A percentile compares a stretch with the other conserved stretches of the same genome.
Evolutionary conservation across 441 rosid species (phyloP).

Genomic region (Gossypium armourianum): DNA sequence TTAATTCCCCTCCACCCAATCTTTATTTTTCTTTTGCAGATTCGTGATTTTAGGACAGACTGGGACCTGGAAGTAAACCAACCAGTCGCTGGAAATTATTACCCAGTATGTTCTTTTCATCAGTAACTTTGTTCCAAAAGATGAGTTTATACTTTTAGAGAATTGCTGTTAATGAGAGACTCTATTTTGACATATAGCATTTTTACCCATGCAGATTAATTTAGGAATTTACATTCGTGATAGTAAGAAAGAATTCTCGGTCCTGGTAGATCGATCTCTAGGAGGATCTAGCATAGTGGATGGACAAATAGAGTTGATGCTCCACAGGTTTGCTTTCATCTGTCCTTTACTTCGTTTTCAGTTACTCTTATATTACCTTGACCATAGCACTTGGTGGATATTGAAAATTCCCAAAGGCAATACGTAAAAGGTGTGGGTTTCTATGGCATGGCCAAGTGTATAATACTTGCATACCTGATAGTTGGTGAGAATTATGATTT

Average conservation of each 20-base stretch:
- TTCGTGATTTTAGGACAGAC: conserved; percentile 82
- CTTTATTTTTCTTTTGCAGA: conserved; percentile 33
- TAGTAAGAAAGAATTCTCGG: conserved; percentile 57
- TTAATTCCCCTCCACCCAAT: background rate
- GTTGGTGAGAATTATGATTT: conserved; percentile 6
- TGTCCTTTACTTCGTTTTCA: conserved; percentile 4
- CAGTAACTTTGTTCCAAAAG: background rate
- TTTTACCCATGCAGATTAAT: conserved; percentile 50
- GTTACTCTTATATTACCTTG: background rate
- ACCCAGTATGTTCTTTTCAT: conserved; percentile 53
- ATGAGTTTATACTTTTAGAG: background rate
- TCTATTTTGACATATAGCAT: background rate
- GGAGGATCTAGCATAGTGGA: conserved; percentile 86
- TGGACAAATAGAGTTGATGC: conserved; percentile 93
- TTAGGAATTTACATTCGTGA: conserved; percentile 81
- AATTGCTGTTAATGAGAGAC: background rate
- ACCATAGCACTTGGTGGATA: background rate
- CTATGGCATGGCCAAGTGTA: background rate
- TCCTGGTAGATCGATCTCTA: conserved; percentile 77
- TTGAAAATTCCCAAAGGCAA: background rate
- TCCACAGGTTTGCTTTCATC: conserved; percentile 53
- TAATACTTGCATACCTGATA: conserved; percentile 2
- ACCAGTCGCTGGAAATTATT: conserved; percentile 91
- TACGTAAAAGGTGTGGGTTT: background rate
- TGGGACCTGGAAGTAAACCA: conserved; percentile 90